Conservation (phyloP, 1,284 basidiomycete genomes). For the Tylopilus sp. region DNA sequence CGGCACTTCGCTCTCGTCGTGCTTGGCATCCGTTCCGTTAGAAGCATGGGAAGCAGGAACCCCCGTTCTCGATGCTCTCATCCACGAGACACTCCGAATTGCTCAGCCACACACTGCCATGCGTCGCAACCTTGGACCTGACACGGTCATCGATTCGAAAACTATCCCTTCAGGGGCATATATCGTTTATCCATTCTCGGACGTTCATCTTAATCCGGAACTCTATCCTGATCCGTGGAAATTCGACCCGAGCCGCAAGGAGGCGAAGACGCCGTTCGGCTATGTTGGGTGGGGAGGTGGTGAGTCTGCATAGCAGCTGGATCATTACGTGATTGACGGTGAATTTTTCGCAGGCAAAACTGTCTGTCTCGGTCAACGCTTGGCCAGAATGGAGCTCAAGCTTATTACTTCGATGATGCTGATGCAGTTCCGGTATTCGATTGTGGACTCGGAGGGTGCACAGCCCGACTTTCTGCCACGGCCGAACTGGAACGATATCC, state of each 20-base stretch:
- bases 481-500: conserved; percentile 72
- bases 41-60: conserved; percentile 62
- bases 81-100: conserved; percentile 67
- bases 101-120: conserved; percentile 74
- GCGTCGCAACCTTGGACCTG: conserved; percentile 67
- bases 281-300: conserved; percentile 76
- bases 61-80: conserved; percentile 63
- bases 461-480: conserved; percentile 43
- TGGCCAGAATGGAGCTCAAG: conserved; percentile 68
- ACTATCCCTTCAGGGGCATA: conserved; percentile 64
- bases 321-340: conserved; percentile 20
- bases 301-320: conserved; percentile 35
- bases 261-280: conserved; percentile 48
- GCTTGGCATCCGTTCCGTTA: conserved; percentile 57
- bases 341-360: conserved; percentile 50
- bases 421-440: conserved; percentile 51
- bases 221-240: conserved; percentile 69
- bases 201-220: conserved; percentile 64
- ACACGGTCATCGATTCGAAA: conserved; percentile 58
- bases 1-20: conserved; percentile 39
- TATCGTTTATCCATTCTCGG: conserved; percentile 70
- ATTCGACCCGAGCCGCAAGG: conserved; percentile 59
- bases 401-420: conserved; percentile 60
- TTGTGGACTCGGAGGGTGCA: conserved; percentile 50
- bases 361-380: conserved; percentile 61